Evolutionary conservation across 441 rosid species (phyloP), one percentile per base, ranked within the genome.

Genomic region (Mallotus japonicus): DNA sequence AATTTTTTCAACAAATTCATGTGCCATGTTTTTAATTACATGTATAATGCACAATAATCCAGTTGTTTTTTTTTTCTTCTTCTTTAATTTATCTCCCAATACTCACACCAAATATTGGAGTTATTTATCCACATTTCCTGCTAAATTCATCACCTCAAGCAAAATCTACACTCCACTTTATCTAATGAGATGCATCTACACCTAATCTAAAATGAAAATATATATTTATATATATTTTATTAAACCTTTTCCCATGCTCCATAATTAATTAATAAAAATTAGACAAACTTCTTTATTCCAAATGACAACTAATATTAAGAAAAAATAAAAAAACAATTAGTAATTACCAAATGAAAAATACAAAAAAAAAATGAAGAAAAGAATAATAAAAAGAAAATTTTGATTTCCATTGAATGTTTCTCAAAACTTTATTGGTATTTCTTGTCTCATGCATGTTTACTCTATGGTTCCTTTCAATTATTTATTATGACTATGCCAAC

Each of bases 401-500:
- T 8, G 10, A 66, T 67, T 69, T 58, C 16, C 14, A 15, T 24
- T 68, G 50, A 53, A 55, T 20, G 12, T 69, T 62, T 15, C 59
- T 14, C 11, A 69, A 57, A 53, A 42, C 19, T 58, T 20, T 40
- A 66, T 62, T 64, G 70, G 70, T 16, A 42, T 69, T 56, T 56
- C 0, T 40, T 70, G 55, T 42, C 34, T 70, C 64, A 44, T 69
- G 64, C 40, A 37, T 37, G 40, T 28, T 49, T 16, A 28, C 34
- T 3, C 24, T 50, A 13, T 49, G 54, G 65, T 44, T 72, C 28
- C 73, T 72, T 53, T 61, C 65, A 70, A 73, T 79, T 64, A 75
- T 76, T 77, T 59, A 67, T 73, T 62, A 37, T 32, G 62, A 70
- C 32, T 8, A 28, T 71, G 80, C 76, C 82, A 80, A 75, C 83